These are phyloP conservation scores for Penicillium sclerotiorum DNA, from an alignment of 2,329 filamentous ascomycete species.

Conservation along the genomic window DNA sequence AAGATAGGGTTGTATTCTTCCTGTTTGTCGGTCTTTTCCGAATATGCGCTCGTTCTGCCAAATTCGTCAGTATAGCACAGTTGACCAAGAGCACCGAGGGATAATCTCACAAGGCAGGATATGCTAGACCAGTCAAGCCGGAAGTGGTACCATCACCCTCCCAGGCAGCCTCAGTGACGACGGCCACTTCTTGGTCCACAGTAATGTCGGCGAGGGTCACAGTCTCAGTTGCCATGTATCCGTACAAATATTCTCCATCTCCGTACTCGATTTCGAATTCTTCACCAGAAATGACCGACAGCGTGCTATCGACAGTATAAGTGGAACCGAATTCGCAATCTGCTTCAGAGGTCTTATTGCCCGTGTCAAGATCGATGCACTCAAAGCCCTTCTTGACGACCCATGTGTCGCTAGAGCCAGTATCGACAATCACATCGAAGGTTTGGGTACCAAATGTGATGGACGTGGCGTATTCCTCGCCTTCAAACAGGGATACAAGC, in stretches of 20 bases:
- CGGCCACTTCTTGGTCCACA: constrained; percentile 9
- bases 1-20: constrained; percentile 13
- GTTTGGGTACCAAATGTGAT: constrained; percentile 30
- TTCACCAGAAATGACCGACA: constrained; percentile 23
- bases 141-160: constrained; percentile 12
- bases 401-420: constrained; percentile 54
- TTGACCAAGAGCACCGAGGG: no score
- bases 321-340: constrained; percentile 23
- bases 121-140: constrained; percentile 11
- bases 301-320: constrained; percentile 19
- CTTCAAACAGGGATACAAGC: constrained; percentile 17
- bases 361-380: constrained; percentile 32
- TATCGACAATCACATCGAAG: constrained; percentile 48
- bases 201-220: constrained; percentile 26
- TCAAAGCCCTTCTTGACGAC: constrained; percentile 38
- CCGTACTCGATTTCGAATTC: constrained; percentile 28
- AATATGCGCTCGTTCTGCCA: constrained; percentile 9
- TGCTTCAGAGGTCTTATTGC: not conserved
- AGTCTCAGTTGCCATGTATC: constrained; percentile 24
- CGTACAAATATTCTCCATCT: constrained; percentile 25
- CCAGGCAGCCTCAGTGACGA: constrained; percentile 11
- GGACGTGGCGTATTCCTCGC: constrained; percentile 19
- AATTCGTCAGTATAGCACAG: not conserved
- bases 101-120: constrained; percentile 6
- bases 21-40: not conserved